These are phyloP conservation scores for Coemansia sp. DNA, from an alignment of 192 early-diverging fungal genomes.

Conservation along the genomic window DNA sequence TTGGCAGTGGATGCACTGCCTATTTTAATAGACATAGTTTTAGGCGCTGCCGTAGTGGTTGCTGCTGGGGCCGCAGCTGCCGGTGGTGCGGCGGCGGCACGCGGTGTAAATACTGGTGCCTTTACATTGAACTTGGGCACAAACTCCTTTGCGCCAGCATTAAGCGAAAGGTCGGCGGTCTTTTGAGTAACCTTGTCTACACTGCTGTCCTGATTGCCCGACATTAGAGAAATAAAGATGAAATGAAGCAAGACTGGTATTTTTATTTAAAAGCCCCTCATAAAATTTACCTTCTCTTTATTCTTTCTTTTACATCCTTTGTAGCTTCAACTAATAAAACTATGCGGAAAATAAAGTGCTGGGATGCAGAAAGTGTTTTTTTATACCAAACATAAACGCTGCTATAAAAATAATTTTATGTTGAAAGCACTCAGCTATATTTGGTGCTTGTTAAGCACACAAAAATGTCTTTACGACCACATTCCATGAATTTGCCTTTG, in stretches of 20 bases:
- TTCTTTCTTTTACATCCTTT: no score
- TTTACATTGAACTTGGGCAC: conserved; percentile 34
- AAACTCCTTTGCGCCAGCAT: conserved; percentile 63
- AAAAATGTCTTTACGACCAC: no score
- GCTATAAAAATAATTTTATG: no score
- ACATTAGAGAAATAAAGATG: conserved; percentile 14
- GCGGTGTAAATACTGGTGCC: neutral
- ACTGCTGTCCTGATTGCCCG: conserved; percentile 22
- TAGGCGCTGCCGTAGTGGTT: neutral
- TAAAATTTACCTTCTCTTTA: no score
- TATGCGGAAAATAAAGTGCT: no score
- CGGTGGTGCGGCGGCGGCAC: neutral
- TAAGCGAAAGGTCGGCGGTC: conserved; percentile 54
- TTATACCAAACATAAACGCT: no score
- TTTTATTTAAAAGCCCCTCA: no score
- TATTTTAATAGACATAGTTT: neutral
- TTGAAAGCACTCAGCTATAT: no score
- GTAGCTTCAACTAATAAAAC: no score
- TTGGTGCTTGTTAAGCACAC: no score
- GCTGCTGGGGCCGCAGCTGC: conserved; percentile 1
- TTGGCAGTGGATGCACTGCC: neutral
- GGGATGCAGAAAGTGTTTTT: no score
- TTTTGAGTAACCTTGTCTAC: conserved; percentile 52
- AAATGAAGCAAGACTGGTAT: neutral
- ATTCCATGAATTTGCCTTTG: no score